Evolutionary conservation across 1,139 yeast species (phyloP), one percentile per base, ranked within the genome.

Genomic region (Candida neerlandica): DNA sequence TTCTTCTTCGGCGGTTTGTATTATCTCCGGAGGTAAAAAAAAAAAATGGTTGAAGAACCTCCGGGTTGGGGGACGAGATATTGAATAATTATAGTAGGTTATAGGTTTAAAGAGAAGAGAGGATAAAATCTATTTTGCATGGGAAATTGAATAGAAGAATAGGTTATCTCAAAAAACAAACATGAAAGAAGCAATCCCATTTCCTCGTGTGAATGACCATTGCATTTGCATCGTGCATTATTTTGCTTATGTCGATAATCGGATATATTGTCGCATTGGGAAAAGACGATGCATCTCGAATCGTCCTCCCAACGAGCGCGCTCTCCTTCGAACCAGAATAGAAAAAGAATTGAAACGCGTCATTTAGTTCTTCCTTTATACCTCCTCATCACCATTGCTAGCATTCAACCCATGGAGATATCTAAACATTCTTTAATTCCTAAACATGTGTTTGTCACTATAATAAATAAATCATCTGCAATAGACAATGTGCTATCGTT

Each of bases 401-500:
- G 7, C 12, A 34, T 16, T 3, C 21, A 30, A 30, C 29, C 32
- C 15, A 51, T 48, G 51, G 46, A 47, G 12, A 42, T 50, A 14
- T 26, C 42, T 1, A 43, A 39, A 14, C 59, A 56, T 39, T 41
- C 44, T 15, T 34, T 19, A 5, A 56, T 56, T 39, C 58, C 56
- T 7, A 50, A 47, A 39, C 47, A 44, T 34, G 44, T 35, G 27
- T 51, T 56, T 27, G 26, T 33, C 2, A 43, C 51, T 4, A 14
- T 55, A 21, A 18, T 34, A 7, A 32, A 42, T 23, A 51, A 54
- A 39, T 55, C 61, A 33, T 51, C 54, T 34, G 66, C 70, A 18
- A 59, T 69, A 12, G 72, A 69, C 41, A 61, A 57, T 44, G 55
- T 58, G 23, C 45, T 69, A 21, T 56, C 54, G 29, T 58, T 70